Evolutionary conservation across 2,329 filamentous ascomycete species (phyloP), one percentile per base, ranked within the genome.

Genomic region (Ascochyta lentis): DNA sequence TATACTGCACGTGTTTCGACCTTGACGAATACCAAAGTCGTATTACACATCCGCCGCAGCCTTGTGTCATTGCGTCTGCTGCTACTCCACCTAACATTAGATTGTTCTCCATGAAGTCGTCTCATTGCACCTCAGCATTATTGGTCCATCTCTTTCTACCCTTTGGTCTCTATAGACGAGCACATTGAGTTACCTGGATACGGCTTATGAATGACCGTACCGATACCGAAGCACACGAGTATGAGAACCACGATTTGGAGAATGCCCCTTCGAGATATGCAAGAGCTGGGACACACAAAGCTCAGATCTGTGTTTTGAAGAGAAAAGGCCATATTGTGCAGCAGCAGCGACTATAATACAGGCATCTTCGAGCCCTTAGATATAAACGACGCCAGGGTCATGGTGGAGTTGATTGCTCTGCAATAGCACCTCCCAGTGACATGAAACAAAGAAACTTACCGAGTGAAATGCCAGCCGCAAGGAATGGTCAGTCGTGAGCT

Each of bases 361-460:
- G 82, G 81, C 24, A 85, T 81, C 1, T 64, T 76, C 82, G 81
- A 84, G 69, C 84, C 84, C 37, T 79, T 80, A 50, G 48, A 6
- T 26, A 16, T 31, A 22, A 10, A 19, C 19, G 19, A 19, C 19
- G 19, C 19, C 19, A 19, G 19, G 19, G 2, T 19, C 19, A 19
- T 3, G 19, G 19, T 19, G 19, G 2, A 19, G 19, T 19, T 19
- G 19, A 19, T 19, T 19, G 19, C 19, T 19, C 2, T 19, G 19
- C 19, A 19, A 19, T 19, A 19, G 2, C 19, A 19, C 19, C 19
- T 19, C 19, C 3, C 19, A 19, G 19, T 19, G 19, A 19, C 19
- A 19, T 19, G 19, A 19, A 19, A 19, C 19, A 19, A 19, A 19
- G 19, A 19, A 19, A 19, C 3, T 19, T 19, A 19, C 19, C 19